phyloP scores from a whole-genome alignment of 305 asterid species.

The Andrographis paniculata region DNA sequence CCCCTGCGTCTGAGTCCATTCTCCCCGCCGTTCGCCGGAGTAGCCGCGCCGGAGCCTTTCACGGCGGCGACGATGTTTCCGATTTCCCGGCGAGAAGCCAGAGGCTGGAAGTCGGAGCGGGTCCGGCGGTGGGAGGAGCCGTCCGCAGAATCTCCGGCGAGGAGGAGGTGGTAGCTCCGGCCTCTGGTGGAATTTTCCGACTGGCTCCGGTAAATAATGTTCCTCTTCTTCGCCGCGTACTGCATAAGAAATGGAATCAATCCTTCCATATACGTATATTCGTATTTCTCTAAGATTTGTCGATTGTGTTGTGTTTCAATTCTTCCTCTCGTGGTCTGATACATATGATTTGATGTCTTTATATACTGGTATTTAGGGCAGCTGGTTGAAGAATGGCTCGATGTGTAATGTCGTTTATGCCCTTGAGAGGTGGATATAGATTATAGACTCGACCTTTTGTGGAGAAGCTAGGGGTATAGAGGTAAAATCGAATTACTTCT shows the following conservation, averaged over 20 bases:
- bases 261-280: constrained; percentile 34
- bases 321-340: too few species aligned
- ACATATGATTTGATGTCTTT: too few species aligned
- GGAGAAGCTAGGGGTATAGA: too few species aligned
- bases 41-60: constrained; percentile 23
- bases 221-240: constrained; percentile 35
- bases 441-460: background rate
- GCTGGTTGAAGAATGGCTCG: too few species aligned
- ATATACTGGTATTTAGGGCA: too few species aligned
- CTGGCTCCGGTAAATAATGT: constrained; percentile 24
- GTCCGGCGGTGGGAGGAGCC: constrained; percentile 36
- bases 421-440: too few species aligned
- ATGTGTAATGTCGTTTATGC: too few species aligned
- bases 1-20: too few species aligned
- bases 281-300: too few species aligned
- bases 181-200: constrained; percentile 29
- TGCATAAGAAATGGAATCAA: constrained; percentile 39
- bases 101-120: constrained; percentile 30
- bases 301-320: too few species aligned
- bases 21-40: constrained; percentile 3
- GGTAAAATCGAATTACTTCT: too few species aligned
- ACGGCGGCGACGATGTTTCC: constrained; percentile 15
- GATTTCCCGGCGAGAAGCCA: constrained; percentile 6
- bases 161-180: constrained; percentile 42
- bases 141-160: constrained; percentile 24